Evolutionary conservation across 2,329 filamentous ascomycete species (phyloP).

Genomic region (Albophoma yamanashiensis): DNA sequence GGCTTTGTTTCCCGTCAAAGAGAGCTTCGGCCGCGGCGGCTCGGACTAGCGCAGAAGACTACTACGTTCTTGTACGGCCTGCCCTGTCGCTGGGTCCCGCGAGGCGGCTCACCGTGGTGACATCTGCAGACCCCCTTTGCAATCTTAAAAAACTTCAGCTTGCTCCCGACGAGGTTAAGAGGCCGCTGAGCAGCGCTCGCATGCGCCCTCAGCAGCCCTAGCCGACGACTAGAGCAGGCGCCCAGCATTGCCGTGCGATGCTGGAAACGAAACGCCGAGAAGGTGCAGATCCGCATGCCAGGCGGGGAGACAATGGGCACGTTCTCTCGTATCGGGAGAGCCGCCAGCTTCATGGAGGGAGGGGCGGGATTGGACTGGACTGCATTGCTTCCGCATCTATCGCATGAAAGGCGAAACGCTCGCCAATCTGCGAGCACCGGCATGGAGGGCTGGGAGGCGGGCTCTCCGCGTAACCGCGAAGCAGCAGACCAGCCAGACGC

Average conservation of each 20-base stretch:
- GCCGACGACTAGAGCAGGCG: background rate
- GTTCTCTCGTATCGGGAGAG: too few relatives aligned
- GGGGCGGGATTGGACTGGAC: background rate
- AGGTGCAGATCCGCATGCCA: background rate
- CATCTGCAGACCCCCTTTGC: background rate
- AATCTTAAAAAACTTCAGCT: background rate
- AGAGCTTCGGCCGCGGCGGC: background rate
- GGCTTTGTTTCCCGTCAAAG: background rate
- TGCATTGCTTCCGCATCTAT: background rate
- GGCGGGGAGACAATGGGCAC: background rate
- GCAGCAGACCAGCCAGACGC: background rate
- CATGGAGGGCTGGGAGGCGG: background rate
- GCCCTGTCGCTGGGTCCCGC: background rate
- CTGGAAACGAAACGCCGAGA: background rate
- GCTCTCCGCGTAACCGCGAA: background rate
- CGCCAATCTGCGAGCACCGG: conserved; percentile 12
- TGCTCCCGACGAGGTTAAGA: background rate
- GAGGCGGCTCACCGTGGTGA: background rate
- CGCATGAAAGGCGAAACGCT: conserved; percentile 12
- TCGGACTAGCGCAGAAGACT: background rate
- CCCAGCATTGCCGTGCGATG: background rate
- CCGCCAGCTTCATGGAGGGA: too few relatives aligned
- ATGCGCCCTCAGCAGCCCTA: background rate
- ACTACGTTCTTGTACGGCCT: too few relatives aligned
- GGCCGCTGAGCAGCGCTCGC: background rate